Percentiles rank a stretch among this genome's conserved stretches.
phyloP scores from a whole-genome alignment of 306 rosid species.

The Vigna hirtella region DNA sequence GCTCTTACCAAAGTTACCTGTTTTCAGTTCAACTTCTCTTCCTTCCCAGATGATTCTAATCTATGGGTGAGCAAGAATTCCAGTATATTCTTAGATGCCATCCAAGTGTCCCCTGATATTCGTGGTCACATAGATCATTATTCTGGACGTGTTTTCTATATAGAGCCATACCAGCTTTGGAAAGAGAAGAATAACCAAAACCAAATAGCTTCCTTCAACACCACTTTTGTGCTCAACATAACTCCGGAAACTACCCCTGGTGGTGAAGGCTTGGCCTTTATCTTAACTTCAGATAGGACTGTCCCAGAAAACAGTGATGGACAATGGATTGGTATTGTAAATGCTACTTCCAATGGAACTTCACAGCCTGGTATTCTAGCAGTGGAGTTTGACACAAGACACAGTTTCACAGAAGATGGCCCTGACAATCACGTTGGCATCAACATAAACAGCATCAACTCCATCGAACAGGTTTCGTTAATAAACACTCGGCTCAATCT shows the following conservation, averaged over 20 bases:
- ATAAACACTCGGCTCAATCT: constrained; percentile 29
- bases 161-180: constrained; percentile 40
- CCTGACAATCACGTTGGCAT: constrained; percentile 74
- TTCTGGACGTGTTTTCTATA: constrained; percentile 48
- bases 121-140: background rate
- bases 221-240: constrained; percentile 49
- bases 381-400: constrained; percentile 74
- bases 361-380: constrained; percentile 56
- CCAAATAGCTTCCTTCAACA: constrained; percentile 44
- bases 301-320: constrained; percentile 50
- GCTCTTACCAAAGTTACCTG: constrained; percentile 35
- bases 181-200: constrained; percentile 38
- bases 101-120: constrained; percentile 57
- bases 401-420: constrained; percentile 56
- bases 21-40: constrained; percentile 44
- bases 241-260: constrained; percentile 27
- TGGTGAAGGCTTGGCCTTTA: constrained; percentile 61
- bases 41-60: background rate
- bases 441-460: constrained; percentile 61
- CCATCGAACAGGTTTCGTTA: constrained; percentile 48
- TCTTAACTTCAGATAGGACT: constrained; percentile 41
- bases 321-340: constrained; percentile 59
- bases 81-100: constrained; percentile 26
- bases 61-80: constrained; percentile 25
- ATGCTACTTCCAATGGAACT: constrained; percentile 61